Conservation (phyloP, 2,329 filamentous ascomycete genomes). For the Mycocentrospora acerina region DNA sequence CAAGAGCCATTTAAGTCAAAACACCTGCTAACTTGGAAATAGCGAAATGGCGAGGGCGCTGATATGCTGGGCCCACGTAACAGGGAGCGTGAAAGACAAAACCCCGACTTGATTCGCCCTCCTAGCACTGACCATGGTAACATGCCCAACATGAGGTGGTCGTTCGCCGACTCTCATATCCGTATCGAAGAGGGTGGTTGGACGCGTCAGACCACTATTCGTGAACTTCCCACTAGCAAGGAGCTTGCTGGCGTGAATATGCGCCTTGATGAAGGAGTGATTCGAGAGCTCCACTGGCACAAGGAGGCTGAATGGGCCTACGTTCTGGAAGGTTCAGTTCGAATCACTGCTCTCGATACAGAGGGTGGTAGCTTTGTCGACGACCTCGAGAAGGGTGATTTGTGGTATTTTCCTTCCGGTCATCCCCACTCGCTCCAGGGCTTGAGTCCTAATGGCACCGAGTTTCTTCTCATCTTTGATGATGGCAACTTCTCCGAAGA, state of each 20-base stretch:
- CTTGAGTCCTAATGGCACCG: conserved; percentile 64
- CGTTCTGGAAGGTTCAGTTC: conserved; percentile 68
- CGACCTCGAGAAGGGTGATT: conserved; percentile 72
- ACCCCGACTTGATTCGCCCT: conserved; percentile 70
- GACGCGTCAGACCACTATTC: conserved; percentile 71
- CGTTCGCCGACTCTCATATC: conserved; percentile 50
- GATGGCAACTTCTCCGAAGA: conserved; percentile 62
- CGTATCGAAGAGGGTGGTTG: conserved; percentile 69
- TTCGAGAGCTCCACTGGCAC: conserved; percentile 79
- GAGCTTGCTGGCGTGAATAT: conserved; percentile 78
- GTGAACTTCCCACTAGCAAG: conserved; percentile 65
- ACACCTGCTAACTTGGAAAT: conserved; percentile 9
- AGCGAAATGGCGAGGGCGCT: conserved; percentile 58
- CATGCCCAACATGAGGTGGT: conserved; percentile 71
- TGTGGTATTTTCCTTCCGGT: conserved; percentile 81
- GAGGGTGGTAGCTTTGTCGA: conserved; percentile 77
- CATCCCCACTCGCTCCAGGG: conserved; percentile 78
- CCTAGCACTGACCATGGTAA: conserved; percentile 73
- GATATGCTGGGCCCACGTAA: conserved; percentile 72
- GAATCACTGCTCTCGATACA: conserved; percentile 72
- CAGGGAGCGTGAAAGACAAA: conserved; percentile 65
- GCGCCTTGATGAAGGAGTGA: conserved; percentile 71
- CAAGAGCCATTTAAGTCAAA: no score
- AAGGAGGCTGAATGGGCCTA: conserved; percentile 80
- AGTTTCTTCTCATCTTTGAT: conserved; percentile 66